Base-by-base conservation (phyloP, 2,329 filamentous ascomycete genomes). In the Fusarium chuoi region DNA sequence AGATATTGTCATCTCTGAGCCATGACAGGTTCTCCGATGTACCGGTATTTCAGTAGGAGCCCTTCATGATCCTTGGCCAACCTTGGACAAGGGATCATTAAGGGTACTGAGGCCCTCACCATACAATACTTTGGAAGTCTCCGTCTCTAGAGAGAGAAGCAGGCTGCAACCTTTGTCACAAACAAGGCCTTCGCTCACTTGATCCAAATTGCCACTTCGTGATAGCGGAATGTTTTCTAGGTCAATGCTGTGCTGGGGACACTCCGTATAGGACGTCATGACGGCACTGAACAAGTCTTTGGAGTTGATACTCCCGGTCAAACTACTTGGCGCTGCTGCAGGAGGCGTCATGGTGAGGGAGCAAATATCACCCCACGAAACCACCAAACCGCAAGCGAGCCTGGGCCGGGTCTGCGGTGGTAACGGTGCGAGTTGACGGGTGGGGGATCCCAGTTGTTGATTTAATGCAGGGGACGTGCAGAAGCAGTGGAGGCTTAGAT, bases 281-380 rank as follows among this genome's bases (percentile, higher is more conserved):
- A 66, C 60, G 62, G 57, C 48, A 61, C 56, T 62, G 55, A 59
- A 56, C 59, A 67, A 54, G 51, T 36, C 44, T 58, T 58, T 36
- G 46, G 15, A 60, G 26, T 51, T 12, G 30, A 63, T 60, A 36
- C 33, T 65, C 52, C 61, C 52, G 66, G 68, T 48, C 60, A 48
- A 38, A 38, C 30, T 55, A 67, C 60, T 66, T 69, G 64, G 56
- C 66, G n/a, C 55, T 58, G 49, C 65, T 68, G 65, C 61, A 65
- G 65, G 70, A 78, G 69, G 57, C 38, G 41, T 46, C 52, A 73
- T 77, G 74, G 74, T 75, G 73, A 78, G 67, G 75, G 67, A 71
- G 66, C 60, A 65, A 68, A 70, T 68, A 76, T 76, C 76, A 75
- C 75, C 75, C 73, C 68, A 78, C 73, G 75, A 78, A 76, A 78